These are phyloP conservation scores for Globisporangium lucens DNA, from an alignment of 352 stramenopile species.

Conservation along the genomic window DNA sequence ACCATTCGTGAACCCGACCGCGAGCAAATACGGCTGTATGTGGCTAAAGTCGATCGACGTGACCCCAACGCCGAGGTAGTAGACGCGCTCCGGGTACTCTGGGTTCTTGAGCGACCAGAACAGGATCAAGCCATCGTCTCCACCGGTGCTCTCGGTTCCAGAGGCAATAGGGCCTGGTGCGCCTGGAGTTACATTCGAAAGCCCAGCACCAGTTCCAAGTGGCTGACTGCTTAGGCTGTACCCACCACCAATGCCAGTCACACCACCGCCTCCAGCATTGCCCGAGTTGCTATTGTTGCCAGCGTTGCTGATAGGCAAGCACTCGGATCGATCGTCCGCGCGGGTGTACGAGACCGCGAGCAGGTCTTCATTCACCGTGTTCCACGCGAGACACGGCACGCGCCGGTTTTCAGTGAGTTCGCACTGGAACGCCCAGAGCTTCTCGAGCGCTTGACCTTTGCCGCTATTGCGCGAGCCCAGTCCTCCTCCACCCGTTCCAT, in stretches of 20 bases:
- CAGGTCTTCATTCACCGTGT: slow-evolving; percentile 85
- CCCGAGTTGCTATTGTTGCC: not conserved
- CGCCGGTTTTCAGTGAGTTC: slow-evolving; percentile 49
- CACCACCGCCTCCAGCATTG: not conserved
- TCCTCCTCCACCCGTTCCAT: not conserved
- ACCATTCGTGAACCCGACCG: slow-evolving; percentile 88
- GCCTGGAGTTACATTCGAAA: not conserved
- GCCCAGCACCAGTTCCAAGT: not conserved
- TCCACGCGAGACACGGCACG: slow-evolving; percentile 84
- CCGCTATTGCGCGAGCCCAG: slow-evolving; percentile 8
- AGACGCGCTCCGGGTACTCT: slow-evolving; percentile 89
- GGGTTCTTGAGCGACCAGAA: slow-evolving; percentile 94
- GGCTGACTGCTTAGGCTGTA: not conserved
- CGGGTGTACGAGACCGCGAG: slow-evolving; percentile 88
- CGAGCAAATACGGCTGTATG: slow-evolving; percentile 84
- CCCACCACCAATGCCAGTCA: not conserved
- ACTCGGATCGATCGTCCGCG: slow-evolving; percentile 6
- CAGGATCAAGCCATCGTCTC: slow-evolving; percentile 79
- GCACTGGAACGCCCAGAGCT: slow-evolving; percentile 78
- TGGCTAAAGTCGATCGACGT: slow-evolving; percentile 90
- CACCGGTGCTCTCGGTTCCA: not conserved
- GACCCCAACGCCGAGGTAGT: slow-evolving; percentile 68
- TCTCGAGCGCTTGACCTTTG: slow-evolving; percentile 37
- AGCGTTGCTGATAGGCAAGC: not conserved
- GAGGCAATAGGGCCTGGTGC: slow-evolving; percentile 7